These are phyloP conservation scores for Mycothermus thermophilus DNA, from an alignment of 495 filamentous ascomycete species.

Conservation along the genomic window DNA sequence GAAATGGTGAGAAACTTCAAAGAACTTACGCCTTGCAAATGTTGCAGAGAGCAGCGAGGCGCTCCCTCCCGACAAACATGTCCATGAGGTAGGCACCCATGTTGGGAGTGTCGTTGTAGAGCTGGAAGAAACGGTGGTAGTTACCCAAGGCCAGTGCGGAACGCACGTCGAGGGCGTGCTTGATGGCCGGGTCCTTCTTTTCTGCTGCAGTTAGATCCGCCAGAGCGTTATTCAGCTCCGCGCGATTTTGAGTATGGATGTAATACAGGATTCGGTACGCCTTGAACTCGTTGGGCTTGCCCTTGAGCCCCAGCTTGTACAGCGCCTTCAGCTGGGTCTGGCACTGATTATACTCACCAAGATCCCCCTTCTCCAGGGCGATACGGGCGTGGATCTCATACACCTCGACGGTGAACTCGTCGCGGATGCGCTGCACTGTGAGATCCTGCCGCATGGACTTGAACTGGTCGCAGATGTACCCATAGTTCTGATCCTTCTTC, in stretches of 20 bases:
- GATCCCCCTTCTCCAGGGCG: conserved; percentile 93
- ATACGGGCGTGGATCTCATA: conserved; percentile 98
- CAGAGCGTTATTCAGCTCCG: conserved; percentile 92
- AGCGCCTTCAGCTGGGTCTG: conserved; percentile 91
- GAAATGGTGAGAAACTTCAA: too few relatives aligned
- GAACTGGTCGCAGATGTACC: conserved; percentile 97
- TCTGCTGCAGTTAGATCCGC: conserved; percentile 96
- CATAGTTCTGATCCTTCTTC: conserved; percentile 85
- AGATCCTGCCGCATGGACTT: conserved; percentile 97
- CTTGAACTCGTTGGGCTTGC: conserved; percentile 90
- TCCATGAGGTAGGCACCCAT: conserved; percentile 99
- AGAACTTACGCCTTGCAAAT: conserved; percentile 92
- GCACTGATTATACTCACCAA: conserved; percentile 99
- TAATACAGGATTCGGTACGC: conserved; percentile 99
- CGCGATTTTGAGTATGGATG: conserved; percentile 96
- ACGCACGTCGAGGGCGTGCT: conserved; percentile 83
- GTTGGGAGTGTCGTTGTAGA: conserved; percentile 87
- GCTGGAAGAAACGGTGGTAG: conserved; percentile 90
- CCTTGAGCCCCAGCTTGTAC: conserved; percentile 73
- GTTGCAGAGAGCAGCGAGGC: conserved; percentile 71
- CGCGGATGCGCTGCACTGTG: conserved; percentile 93
- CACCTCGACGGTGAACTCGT: conserved; percentile 84
- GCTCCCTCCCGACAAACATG: conserved; percentile 92
- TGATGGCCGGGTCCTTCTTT: conserved; percentile 67
- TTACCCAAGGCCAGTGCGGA: conserved; percentile 87